phyloP scores from a whole-genome alignment of 2,329 filamentous ascomycete species.

The Fusarium piperis region DNA sequence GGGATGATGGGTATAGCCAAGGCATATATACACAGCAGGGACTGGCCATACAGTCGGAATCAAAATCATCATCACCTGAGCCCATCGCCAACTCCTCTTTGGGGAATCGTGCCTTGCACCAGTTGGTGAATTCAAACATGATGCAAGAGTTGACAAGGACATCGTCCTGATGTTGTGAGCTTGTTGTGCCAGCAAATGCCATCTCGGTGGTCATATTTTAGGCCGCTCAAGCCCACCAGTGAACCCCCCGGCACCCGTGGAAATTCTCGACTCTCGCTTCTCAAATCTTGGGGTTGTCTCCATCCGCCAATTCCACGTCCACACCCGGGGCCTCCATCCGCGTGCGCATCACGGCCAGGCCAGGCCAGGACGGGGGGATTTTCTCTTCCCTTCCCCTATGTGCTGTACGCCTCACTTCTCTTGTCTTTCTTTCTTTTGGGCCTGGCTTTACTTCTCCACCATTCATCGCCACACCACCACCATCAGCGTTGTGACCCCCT shows the following conservation, averaged over 20 bases:
- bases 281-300: constrained; percentile 13
- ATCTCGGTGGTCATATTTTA: constrained; percentile 26
- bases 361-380: constrained; percentile 1
- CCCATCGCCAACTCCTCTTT: constrained; percentile 37
- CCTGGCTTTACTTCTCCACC: constrained; percentile 5
- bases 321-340: constrained; percentile 6
- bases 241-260: constrained; percentile 4
- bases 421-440: constrained; percentile 4
- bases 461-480: constrained; percentile 23
- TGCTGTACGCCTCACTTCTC: constrained; percentile 12
- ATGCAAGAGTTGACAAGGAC: background rate
- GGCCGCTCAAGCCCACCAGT: constrained; percentile 10
- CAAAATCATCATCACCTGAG: constrained; percentile 8
- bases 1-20: background rate
- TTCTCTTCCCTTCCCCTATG: constrained; percentile 10
- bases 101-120: constrained; percentile 28
- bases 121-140: constrained; percentile 20
- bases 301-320: constrained; percentile 3
- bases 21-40: background rate
- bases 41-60: background rate
- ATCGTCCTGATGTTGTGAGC: constrained; percentile 1
- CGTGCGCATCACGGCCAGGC: constrained; percentile 22
- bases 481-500: background rate
- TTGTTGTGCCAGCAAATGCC: constrained; percentile 14
- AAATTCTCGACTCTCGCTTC: constrained; percentile 27